These are phyloP conservation scores for Colletotrichum filicis DNA, from an alignment of 2,329 filamentous ascomycete species.

Conservation along the genomic window DNA sequence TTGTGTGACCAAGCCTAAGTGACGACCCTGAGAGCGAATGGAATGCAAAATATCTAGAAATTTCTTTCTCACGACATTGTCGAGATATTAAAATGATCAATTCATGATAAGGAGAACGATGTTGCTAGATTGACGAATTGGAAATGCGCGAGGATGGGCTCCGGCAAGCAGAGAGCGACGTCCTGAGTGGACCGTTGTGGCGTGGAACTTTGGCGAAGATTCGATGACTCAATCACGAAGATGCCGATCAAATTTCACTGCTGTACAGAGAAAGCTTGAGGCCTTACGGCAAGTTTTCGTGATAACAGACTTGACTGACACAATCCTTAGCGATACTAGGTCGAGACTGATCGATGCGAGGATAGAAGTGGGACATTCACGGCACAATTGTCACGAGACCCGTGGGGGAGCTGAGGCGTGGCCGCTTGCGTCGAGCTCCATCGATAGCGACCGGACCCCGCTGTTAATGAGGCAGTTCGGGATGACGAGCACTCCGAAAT, in stretches of 20 bases:
- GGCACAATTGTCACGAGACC: constrained; percentile 10
- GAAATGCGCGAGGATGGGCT: neutral
- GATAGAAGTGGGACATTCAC: neutral
- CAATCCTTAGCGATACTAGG: neutral
- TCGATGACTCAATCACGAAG: constrained; percentile 11
- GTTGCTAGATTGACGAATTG: neutral
- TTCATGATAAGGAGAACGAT: neutral
- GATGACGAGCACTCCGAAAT: neutral
- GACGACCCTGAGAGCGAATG: neutral
- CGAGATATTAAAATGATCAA: neutral
- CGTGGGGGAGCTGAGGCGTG: constrained; percentile 21
- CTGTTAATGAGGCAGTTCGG: constrained; percentile 12
- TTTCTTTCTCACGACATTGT: neutral
- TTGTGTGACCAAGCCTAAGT: neutral
- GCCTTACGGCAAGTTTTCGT: neutral
- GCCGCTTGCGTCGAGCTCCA: constrained; percentile 6
- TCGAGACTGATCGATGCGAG: constrained; percentile 17
- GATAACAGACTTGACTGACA: constrained; percentile 16
- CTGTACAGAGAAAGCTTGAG: neutral
- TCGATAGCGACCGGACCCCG: constrained; percentile 1
- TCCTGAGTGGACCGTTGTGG: neutral
- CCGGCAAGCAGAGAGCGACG: neutral
- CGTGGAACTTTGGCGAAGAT: constrained; percentile 3
- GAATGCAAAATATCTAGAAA: neutral
- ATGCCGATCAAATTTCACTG: neutral